phyloP scores from a whole-genome alignment of 495 filamentous ascomycete species.

The Aspergillus indologenus region DNA sequence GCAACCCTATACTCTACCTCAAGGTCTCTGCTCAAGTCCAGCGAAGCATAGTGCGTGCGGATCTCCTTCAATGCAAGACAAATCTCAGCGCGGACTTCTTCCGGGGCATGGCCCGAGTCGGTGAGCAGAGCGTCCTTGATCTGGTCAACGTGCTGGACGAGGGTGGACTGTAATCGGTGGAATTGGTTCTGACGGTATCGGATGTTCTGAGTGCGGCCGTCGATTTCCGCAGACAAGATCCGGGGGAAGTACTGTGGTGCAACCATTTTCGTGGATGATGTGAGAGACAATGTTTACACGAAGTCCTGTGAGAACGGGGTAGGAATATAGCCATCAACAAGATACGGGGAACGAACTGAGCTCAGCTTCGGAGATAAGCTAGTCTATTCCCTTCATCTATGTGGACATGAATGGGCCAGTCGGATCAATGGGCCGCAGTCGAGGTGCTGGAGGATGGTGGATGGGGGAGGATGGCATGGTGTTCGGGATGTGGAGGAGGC shows the following conservation, averaged over 20 bases:
- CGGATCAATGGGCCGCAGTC: neutral
- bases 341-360: neutral
- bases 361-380: neutral
- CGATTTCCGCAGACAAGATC: conserved; percentile 41
- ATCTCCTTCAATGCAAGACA: conserved; percentile 39
- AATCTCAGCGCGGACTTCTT: conserved; percentile 45
- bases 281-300: neutral
- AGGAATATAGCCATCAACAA: neutral
- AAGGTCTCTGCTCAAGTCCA: conserved; percentile 39
- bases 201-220: conserved; percentile 46
- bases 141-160: conserved; percentile 29
- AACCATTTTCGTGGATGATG: conserved; percentile 21
- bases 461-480: neutral
- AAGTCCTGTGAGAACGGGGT: too few relatives aligned
- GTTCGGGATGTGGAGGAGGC: conserved; percentile 32
- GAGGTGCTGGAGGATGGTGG: neutral
- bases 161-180: conserved; percentile 35
- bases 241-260: conserved; percentile 28
- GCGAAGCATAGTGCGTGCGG: conserved; percentile 38
- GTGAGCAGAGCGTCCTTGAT: conserved; percentile 39
- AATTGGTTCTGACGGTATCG: conserved; percentile 47
- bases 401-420: neutral
- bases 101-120: conserved; percentile 32
- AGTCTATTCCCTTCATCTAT: neutral
- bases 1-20: conserved; percentile 50